Base-by-base conservation (phyloP, 495 filamentous ascomycete genomes). In the Astrothelium subdiscretum region DNA sequence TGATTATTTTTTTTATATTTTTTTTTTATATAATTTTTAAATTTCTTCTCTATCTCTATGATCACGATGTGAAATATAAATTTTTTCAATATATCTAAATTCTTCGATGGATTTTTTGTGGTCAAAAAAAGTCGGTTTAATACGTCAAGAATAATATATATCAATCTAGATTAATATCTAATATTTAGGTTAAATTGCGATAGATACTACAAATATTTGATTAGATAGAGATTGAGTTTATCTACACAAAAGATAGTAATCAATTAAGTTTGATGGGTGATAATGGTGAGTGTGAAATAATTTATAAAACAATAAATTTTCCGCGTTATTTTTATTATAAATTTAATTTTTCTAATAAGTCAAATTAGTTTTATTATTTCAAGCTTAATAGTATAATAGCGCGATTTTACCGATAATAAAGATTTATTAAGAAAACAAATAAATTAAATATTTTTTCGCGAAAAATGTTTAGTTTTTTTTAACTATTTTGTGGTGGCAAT, bases 401-500 rank as follows among this genome's bases (percentile, higher is more conserved):
- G 18, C 26, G 26, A 29, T 32, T 62, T 24, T 13, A 27, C 44
- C 18, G 15, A 5, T 59, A 42, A 59, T 10, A 62, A 27, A 3
- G 31, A 8, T 26, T 62, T 62, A 32, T 42, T 62, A 24, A 62
- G 60, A 26, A 62, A 62, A 24, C 31, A 24, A 10, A 62, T 62
- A 22, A 26, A 42, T 27, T 62, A 10, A 26, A 54, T 58, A 59
- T 58, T 31, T 12, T 60, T 60, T 6, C 59, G 29, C 3, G 59
- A 26, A 42, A 40, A 44, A 13, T 22, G 20, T 31, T 8, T 6
- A 51, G 59, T 32, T 44, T 20, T 22, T 20, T 29, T 54, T 20
- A 54, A 20, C 26, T 20, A 54, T 22, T 20, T 29, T 5, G 48
- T 54, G 6, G 26, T 22, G 26, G 48, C 26, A n/a, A n/a, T n/a